Conservation (phyloP, 768 basidiomycete genomes). For the Rhodosporidiobolus odoratus region DNA sequence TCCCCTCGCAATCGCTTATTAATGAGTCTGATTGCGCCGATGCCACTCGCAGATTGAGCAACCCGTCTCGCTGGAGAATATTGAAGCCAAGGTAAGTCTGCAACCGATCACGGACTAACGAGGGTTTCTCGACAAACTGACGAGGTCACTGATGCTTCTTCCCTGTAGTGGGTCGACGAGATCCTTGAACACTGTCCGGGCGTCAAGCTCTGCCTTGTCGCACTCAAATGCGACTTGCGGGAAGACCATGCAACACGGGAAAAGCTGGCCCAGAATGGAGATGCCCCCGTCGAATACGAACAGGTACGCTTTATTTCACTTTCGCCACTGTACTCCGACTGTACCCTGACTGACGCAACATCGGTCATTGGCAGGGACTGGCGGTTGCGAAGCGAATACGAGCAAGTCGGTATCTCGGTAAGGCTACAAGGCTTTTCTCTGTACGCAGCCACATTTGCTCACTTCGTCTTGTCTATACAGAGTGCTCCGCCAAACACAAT, state of each 20-base stretch:
- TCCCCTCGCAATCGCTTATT: slow-evolving; percentile 10
- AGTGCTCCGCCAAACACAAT: slow-evolving; percentile 96
- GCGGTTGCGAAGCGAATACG: slow-evolving; percentile 44
- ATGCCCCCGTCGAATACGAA: slow-evolving; percentile 79
- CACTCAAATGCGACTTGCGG: slow-evolving; percentile 90
- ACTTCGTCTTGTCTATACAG: slow-evolving; percentile 49
- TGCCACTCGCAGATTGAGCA: slow-evolving; percentile 72
- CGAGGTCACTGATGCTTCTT: slow-evolving; percentile 8
- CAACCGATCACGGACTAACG: background rate
- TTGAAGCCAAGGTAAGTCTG: slow-evolving; percentile 72
- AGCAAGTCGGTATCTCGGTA: slow-evolving; percentile 70
- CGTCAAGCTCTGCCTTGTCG: slow-evolving; percentile 72
- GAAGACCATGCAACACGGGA: slow-evolving; percentile 71
- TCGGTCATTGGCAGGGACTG: slow-evolving; percentile 11
- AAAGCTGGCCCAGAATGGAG: slow-evolving; percentile 63
- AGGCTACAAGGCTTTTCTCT: background rate
- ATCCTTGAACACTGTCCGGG: slow-evolving; percentile 84
- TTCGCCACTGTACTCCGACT: background rate
- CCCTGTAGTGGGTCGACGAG: slow-evolving; percentile 84
- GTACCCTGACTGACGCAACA: no score
- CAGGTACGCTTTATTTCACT: slow-evolving; percentile 55
- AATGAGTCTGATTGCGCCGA: background rate
- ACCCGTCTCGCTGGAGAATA: slow-evolving; percentile 88
- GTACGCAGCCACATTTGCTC: background rate
- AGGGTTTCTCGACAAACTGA: background rate